A percentile compares a stretch with the other conserved stretches of the same genome.
phyloP scores from a whole-genome alignment of 257 asterid genomes.

The Rauvolfia tetraphylla region DNA sequence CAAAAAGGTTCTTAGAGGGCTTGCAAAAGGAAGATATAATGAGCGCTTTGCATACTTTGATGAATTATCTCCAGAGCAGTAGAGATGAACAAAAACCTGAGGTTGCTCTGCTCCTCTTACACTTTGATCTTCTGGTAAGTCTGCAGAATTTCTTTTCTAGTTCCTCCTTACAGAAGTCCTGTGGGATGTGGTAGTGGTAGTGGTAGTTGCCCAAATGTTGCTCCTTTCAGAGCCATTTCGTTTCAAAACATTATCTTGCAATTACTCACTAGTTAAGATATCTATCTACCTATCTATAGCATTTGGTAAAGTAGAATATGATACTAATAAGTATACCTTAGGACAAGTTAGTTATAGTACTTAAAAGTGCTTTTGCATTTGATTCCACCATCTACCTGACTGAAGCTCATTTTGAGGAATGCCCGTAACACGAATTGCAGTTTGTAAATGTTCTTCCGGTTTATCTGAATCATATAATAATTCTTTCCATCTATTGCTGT shows the following conservation, averaged over 20 bases:
- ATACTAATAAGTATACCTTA: background rate
- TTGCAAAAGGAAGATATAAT: conserved; percentile 39
- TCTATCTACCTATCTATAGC: too few species aligned
- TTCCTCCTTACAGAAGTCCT: background rate
- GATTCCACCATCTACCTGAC: too few species aligned
- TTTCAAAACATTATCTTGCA: background rate
- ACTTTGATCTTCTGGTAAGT: conserved; percentile 69
- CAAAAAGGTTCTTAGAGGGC: conserved; percentile 41
- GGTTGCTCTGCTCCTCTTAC: conserved; percentile 55
- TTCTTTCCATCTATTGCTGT: background rate
- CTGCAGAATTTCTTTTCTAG: background rate
- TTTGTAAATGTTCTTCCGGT: background rate
- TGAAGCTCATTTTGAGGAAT: background rate
- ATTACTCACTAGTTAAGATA: background rate
- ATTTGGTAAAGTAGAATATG: background rate
- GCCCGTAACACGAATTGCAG: background rate
- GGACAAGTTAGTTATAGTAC: background rate
- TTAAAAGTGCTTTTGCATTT: too few species aligned
- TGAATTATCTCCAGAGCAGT: conserved; percentile 43
- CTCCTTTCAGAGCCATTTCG: background rate
- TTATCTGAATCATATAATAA: background rate
- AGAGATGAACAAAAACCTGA: conserved; percentile 44
- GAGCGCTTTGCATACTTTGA: conserved; percentile 43
- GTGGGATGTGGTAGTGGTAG: background rate
- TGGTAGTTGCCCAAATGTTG: background rate